These are phyloP conservation scores for Rhododendron simsii DNA, from an alignment of 148 eudicot species.

Conservation along the genomic window DNA sequence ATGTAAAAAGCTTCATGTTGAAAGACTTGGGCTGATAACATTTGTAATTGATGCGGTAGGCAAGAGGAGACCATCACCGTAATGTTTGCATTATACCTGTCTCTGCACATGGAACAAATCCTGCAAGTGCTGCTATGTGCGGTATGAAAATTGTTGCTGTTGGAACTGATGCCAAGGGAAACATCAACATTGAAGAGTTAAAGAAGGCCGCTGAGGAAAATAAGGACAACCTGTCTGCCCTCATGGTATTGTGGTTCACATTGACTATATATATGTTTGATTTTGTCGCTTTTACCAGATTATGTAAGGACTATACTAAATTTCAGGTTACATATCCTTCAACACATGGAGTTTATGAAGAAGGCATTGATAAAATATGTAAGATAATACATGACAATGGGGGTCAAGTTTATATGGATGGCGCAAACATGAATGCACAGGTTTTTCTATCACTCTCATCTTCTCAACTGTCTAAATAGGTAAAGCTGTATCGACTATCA, in stretches of 20 bases:
- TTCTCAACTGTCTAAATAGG: neutral
- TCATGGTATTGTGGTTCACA: slow-evolving; percentile 57
- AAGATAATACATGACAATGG: slow-evolving; percentile 96
- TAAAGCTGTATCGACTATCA: neutral
- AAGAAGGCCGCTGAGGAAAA: slow-evolving; percentile 87
- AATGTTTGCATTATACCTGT: slow-evolving; percentile 97
- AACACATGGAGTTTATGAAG: slow-evolving; percentile 98
- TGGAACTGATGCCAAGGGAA: slow-evolving; percentile 98
- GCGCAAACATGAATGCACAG: slow-evolving; percentile 99
- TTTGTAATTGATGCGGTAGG: slow-evolving; percentile 34
- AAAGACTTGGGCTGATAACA: neutral
- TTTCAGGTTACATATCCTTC: slow-evolving; percentile 96
- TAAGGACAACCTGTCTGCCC: slow-evolving; percentile 77
- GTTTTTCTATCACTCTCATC: slow-evolving; percentile 25
- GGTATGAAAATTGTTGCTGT: slow-evolving; percentile 96
- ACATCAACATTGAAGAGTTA: slow-evolving; percentile 84
- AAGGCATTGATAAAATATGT: slow-evolving; percentile 96
- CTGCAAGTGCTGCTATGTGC: slow-evolving; percentile 99
- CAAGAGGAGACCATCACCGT: slow-evolving; percentile 96
- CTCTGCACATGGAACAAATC: slow-evolving; percentile 98
- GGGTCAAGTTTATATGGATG: slow-evolving; percentile 99
- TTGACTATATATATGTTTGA: neutral
- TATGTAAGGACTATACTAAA: slow-evolving; percentile 2
- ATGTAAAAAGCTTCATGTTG: neutral
- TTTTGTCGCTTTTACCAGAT: neutral